A percentile compares a stretch with the other conserved stretches of the same genome.
These are phyloP conservation scores for Galium porrigens DNA, from an alignment of 305 asterid species.

Conservation along the genomic window DNA sequence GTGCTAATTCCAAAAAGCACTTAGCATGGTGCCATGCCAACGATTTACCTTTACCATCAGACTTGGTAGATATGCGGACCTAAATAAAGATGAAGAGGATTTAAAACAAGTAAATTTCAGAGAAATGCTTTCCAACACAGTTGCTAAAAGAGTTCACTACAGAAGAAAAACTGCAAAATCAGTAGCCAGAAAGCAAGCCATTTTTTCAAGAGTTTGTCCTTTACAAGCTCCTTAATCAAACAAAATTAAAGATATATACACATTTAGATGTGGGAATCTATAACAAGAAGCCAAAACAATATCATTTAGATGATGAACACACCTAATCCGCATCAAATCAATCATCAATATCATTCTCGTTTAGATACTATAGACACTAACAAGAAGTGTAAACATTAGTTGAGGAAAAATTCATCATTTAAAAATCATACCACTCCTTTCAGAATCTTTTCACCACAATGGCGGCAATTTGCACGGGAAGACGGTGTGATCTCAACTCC, in stretches of 20 bases:
- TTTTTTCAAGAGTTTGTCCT: not conserved
- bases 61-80: constrained; percentile 77
- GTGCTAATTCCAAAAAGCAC: constrained; percentile 53
- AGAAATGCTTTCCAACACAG: not conserved
- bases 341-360: not conserved
- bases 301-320: not conserved
- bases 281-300: not conserved
- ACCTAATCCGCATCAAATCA: not conserved
- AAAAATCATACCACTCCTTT: constrained; percentile 58
- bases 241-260: not conserved
- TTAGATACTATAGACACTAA: too few relatives aligned
- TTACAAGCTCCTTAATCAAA: not conserved
- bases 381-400: not conserved
- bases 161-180: not conserved
- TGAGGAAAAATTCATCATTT: constrained; percentile 2
- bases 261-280: not conserved
- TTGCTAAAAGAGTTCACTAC: not conserved
- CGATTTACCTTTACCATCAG: constrained; percentile 62
- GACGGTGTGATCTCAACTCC: constrained; percentile 54
- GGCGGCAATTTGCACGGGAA: constrained; percentile 78
- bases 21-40: constrained; percentile 83
- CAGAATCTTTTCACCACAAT: constrained; percentile 51
- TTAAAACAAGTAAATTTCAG: constrained; percentile 8
- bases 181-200: not conserved
- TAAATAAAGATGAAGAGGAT: constrained; percentile 21